Evolutionary conservation across 768 basidiomycete species (phyloP), one percentile per base, ranked within the genome.

Genomic region (Russula sp.): DNA sequence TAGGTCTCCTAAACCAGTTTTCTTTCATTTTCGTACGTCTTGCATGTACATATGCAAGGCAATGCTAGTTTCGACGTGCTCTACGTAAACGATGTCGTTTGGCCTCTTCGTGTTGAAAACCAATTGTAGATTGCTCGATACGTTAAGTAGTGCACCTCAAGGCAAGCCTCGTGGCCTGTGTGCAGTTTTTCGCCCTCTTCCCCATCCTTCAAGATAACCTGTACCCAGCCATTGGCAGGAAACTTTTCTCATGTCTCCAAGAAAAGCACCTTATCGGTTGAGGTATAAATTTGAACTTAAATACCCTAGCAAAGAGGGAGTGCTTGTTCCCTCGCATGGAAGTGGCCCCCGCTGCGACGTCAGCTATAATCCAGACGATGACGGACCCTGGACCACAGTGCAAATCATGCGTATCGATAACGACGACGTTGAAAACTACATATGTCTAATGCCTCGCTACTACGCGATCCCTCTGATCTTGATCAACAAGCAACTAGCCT

Each of bases 381-480:
- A 61, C 3, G 64, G 64, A 20, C 64, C 64, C n/a, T 65, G 59
- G 64, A 14, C 54, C 18, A 57, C 8, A 48, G 0, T 65, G 8
- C 36, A 50, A 24, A 61, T 65, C 38, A 56, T 65, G 59, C 28
- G 40, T 14, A 4, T 65, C 48, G 54, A 51, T 1, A 20, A 42
- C 2, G 10, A 11, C 22, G 6, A 13, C 16, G 13, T 16, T 0
- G 64, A 66, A 13, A 5, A 49, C 2, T 59, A 36, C 49, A 16
- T 22, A 22, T 67, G 67, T 51, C 42, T 40, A 8, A 40, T 66
- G 49, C 67, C 67, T 14, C 46, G 59, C 48, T 53, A 22, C 50
- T 67, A 67, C 30, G 67, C 67, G 44, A 18, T 52, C 26, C 66
- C 67, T 14, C 51, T 67, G n/a, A 59, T 57, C 50, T 44, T 67